A percentile compares a stretch with the other conserved stretches of the same genome.
Evolutionary conservation across 306 rosid species (phyloP).

Genomic region (Trifolium subterraneum): DNA sequence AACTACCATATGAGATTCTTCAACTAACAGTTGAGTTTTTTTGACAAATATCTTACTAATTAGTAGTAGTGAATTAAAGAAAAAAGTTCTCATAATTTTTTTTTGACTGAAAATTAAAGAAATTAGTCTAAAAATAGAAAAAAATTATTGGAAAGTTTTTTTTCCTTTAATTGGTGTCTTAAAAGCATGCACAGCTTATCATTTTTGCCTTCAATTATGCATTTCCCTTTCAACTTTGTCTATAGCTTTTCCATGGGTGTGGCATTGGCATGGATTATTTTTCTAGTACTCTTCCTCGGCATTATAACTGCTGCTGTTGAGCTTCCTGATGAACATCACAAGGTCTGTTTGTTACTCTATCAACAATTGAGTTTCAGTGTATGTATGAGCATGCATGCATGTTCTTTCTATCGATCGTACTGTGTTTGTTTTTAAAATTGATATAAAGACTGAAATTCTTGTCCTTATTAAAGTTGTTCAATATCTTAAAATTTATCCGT

Average conservation of each 20-base stretch:
- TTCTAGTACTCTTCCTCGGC: conserved; percentile 35
- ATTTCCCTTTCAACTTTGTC: background rate
- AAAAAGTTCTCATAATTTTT: background rate
- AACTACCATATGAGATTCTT: no score
- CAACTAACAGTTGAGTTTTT: no score
- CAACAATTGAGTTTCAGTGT: background rate
- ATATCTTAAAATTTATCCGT: no score
- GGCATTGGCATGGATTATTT: conserved; percentile 24
- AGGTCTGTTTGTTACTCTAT: conserved; percentile 42
- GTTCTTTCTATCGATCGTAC: no score
- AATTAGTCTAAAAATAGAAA: background rate
- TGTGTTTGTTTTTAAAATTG: no score
- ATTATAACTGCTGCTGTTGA: conserved; percentile 12
- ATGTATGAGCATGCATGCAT: no score
- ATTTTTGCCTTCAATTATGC: background rate
- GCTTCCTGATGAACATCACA: conserved; percentile 28
- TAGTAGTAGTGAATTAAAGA: background rate
- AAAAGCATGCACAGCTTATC: background rate
- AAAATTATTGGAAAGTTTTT: background rate
- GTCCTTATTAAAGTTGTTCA: background rate
- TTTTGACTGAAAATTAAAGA: background rate
- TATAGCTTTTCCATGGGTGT: conserved; percentile 29
- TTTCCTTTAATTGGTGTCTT: background rate
- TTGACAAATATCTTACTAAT: no score
- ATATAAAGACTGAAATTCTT: background rate